Evolutionary conservation across 2,329 filamentous ascomycete species (phyloP), one percentile per base, ranked within the genome.

Genomic region (Dothistroma pini): DNA sequence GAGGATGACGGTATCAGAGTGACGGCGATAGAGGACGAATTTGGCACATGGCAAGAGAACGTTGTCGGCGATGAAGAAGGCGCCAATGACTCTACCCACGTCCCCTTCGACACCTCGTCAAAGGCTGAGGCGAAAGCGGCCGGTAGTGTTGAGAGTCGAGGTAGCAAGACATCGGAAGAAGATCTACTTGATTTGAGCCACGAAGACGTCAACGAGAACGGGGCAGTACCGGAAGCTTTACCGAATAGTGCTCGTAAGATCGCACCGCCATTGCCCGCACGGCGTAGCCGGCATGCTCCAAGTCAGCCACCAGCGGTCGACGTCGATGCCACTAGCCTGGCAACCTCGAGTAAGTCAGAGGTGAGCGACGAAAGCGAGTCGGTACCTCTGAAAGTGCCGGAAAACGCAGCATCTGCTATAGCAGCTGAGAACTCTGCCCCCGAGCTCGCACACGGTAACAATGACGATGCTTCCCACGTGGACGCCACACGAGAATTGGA

Each of bases 41-140:
- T 68, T 32, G 60, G 61, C 22, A 60, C 59, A 10, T 68, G 63
- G 59, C 64, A 66, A 41, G 64, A 68, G 48, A 68, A 68, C 34
- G 29, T 35, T 2, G 53, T 54, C 11, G 32, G 9, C 8, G 16
- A 19, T 5, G 51, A 35, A 25, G 25, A 19, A 21, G 25, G 14
- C 12, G 14, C 14, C 31, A 7, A 9, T n/a, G 51, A 53, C 2
- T 16, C 11, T 11, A 22, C 11, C 7, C 7, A 9, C 4, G 7
- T 11, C 25, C 14, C 21, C 8, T 10, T 3, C 25, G 25, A 2
- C 2, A n/a, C 49, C 7, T 9, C 14, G 14, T 16, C 49, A 25
- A 52, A 7, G 10, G 14, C 19, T 12, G 25, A 25, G 2, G 14
- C 35, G 4, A 5, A 35, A 7, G 25, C 22, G 16, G 11, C 29